Evolutionary conservation across 202 grass and related monocot genomes (phyloP), one percentile per base, ranked within the genome.

Genomic region (Saccharum hybrid): DNA sequence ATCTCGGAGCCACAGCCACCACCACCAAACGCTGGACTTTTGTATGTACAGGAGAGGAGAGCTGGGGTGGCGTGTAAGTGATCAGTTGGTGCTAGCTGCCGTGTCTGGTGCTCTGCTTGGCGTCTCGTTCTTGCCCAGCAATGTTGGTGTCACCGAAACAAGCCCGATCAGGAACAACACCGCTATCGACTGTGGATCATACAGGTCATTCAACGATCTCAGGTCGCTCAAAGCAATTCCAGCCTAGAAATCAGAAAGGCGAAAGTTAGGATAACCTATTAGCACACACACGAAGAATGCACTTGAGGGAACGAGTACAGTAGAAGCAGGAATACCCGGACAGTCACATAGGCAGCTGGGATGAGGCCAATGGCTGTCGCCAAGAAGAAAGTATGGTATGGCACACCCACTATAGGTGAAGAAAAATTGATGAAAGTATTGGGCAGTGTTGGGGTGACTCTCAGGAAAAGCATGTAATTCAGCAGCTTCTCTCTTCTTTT

Each of bases 351-450:
- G 67, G 96, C 93, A 63, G 96, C 96, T 19, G 96, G 96, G 68
- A 96, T 89, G 71, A 98, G 87, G 73, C 96, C 96, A 72, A 96
- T 87, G 23, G 90, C 59, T 42, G 96, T 98, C 12, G 89, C 93
- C 68, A 89, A 65, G 74, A 98, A 71, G 81, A 98, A 98, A 46
- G 90, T 89, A 78, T 87, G 93, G 72, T 92, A 98, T 23, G 96
- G 96, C 23, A 98, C 91, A 18, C 92, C 93, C 41, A 98, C 96
- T 77, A 98, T 98, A 10, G 96, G 96, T 52, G 96, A 98, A 41
- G 96, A 91, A n/a, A 98, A 86, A 88, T 98, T 98, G 75, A 98
- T 98, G 85, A 98, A 98, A 67, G 96, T 98, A 83, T 98, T 96
- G 26, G 96, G 96, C 87, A 98, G 92, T 71, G 96, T 92, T 6